Conservation (phyloP, 2,329 filamentous ascomycete species). For the Alternaria sp. region DNA sequence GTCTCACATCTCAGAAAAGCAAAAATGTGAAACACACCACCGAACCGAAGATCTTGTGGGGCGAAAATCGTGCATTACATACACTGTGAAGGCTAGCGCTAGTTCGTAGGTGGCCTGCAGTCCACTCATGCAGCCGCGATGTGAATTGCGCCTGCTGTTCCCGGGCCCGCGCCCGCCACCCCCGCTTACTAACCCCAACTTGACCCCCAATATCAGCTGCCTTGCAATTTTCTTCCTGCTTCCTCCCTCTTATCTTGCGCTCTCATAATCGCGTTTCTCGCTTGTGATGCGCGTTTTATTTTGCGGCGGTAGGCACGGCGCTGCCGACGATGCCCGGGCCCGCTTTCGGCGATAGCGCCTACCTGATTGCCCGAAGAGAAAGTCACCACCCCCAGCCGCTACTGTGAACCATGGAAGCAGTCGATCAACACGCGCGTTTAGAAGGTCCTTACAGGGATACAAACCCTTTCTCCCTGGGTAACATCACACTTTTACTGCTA, state of each 20-base stretch:
- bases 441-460: not conserved
- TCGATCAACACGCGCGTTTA: not conserved
- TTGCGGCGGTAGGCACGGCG: not conserved
- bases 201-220: not conserved
- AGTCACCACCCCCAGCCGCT: not conserved
- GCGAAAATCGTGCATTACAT: not conserved
- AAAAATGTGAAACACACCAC: not conserved
- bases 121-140: not conserved
- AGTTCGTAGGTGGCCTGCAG: not conserved
- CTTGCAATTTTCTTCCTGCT: not conserved
- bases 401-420: constrained; percentile 2
- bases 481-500: not conserved
- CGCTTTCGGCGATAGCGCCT: not conserved
- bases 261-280: not conserved
- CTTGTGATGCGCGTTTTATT: not conserved
- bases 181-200: not conserved
- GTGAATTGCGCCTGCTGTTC: not conserved
- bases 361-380: not conserved
- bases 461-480: constrained; percentile 1
- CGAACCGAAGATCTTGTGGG: not conserved
- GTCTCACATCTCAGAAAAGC: not conserved
- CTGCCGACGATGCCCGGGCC: not conserved
- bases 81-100: not conserved
- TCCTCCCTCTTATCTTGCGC: not conserved
- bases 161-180: not conserved